Base-by-base conservation (phyloP, 495 filamentous ascomycete species). In the Trypethelium eluteriae region DNA sequence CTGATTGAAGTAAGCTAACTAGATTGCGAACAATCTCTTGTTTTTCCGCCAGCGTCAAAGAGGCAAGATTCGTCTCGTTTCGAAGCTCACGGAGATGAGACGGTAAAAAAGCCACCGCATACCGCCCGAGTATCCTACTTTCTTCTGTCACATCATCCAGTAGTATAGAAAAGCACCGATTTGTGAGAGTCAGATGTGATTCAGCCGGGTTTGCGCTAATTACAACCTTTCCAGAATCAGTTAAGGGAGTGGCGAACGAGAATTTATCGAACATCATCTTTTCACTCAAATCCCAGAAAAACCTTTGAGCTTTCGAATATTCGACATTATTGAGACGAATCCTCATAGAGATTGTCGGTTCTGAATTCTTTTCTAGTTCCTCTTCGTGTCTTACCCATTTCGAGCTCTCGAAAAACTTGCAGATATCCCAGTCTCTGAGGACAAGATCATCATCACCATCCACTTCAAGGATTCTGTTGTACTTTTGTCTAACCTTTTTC, bases 281-380 rank as follows among this genome's bases (percentile, higher is more conserved):
- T 53, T 53, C 49, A 18, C 49, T 53, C 49, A 53, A 53, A 18
- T 53, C 49, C 49, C 49, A 53, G n/a, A 53, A 53, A 53, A 53
- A 53, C n/a, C 49, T 12, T 2, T 53, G 49, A 1, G n/a, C 49
- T 18, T 53, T 53, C 49, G 49, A 2, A 18, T 2, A 2, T 2
- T 53, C n/a, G 9, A 53, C 49, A 18, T 53, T 53, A 2, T 12
- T 53, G 49, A 53, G 9, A 18, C 25, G 9, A 18, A 53, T 53
- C 0, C 1, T 53, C 49, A 53, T 53, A 14, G 49, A 53, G n/a
- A 53, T 2, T 14, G 10, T 53, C n/a, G 49, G 49, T 14, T 53
- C 49, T 12, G 9, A 1, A 53, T 53, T 12, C 9, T 53, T 53
- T 18, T 53, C n/a, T 53, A 53, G n/a, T 14, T 53, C 49, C 9